phyloP scores from a whole-genome alignment of 2,329 filamentous ascomycete genomes.

The Penicillium sclerotigenum region DNA sequence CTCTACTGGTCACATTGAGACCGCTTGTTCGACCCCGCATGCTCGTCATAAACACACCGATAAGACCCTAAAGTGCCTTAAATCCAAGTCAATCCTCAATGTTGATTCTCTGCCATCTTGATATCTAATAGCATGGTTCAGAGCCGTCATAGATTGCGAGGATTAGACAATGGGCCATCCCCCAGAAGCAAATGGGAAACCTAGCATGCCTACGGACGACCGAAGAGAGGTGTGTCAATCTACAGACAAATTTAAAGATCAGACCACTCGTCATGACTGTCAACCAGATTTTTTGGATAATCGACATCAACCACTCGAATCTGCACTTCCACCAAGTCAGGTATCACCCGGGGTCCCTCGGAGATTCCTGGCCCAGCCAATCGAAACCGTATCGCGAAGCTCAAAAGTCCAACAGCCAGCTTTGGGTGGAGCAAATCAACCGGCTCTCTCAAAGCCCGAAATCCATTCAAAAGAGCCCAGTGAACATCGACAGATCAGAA shows the following conservation, averaged over 20 bases:
- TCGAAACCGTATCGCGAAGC: conserved; percentile 44
- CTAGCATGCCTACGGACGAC: neutral
- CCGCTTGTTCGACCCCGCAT: conserved; percentile 8
- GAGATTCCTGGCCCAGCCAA: conserved; percentile 42
- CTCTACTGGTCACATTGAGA: neutral
- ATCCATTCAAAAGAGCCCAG: neutral
- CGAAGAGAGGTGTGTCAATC: neutral
- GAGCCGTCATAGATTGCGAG: neutral
- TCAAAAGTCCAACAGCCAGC: conserved; percentile 22
- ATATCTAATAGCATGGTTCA: neutral
- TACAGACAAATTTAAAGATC: neutral
- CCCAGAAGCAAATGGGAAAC: neutral
- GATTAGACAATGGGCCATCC: conserved; percentile 1
- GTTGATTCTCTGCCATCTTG: neutral
- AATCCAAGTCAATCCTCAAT: neutral
- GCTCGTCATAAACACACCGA: neutral
- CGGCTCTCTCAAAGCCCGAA: neutral
- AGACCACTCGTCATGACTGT: neutral
- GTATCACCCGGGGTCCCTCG: conserved; percentile 12
- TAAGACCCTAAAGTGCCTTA: neutral
- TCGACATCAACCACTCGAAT: neutral
- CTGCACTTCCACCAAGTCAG: neutral
- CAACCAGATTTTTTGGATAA: neutral
- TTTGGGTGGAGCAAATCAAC: conserved; percentile 12
- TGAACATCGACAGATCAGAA: conserved; percentile 11